Conservation (phyloP, 306 rosid genomes). For the Cucumis hystrix region DNA sequence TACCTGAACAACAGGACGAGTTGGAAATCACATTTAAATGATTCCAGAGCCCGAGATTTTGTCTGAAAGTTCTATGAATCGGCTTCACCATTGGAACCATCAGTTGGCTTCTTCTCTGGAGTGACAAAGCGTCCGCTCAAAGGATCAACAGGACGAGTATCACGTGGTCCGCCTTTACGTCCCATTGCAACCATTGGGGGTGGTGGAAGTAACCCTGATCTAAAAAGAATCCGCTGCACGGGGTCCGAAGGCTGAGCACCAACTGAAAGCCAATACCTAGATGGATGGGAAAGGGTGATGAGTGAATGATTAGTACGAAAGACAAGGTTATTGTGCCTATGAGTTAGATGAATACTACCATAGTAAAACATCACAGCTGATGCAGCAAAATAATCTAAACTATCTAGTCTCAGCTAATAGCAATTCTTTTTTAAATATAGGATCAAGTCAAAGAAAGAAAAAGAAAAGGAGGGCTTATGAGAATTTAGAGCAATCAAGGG, state of each 20-base stretch:
- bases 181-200: constrained; percentile 87
- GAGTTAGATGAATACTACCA: not conserved
- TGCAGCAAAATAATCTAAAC: not conserved
- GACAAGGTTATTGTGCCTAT: too few relatives aligned
- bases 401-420: not conserved
- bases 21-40: not conserved
- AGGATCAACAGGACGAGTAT: constrained; percentile 49
- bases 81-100: not conserved
- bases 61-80: not conserved
- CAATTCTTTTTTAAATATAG: not conserved
- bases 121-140: constrained; percentile 41
- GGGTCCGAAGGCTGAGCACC: constrained; percentile 98
- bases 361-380: not conserved
- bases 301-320: not conserved
- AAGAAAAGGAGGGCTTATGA: not conserved
- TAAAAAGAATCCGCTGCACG: constrained; percentile 64
- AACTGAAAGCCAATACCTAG: constrained; percentile 88
- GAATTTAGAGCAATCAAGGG: not conserved
- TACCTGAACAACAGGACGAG: not conserved
- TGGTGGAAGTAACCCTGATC: constrained; percentile 75
- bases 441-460: not conserved
- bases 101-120: constrained; percentile 23
- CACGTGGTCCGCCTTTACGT: constrained; percentile 69
- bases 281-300: not conserved
- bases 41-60: not conserved